A percentile compares a stretch with the other conserved stretches of the same genome.
phyloP scores from a whole-genome alignment of 129 eudicot species.

The Dittrichia graveolens region DNA sequence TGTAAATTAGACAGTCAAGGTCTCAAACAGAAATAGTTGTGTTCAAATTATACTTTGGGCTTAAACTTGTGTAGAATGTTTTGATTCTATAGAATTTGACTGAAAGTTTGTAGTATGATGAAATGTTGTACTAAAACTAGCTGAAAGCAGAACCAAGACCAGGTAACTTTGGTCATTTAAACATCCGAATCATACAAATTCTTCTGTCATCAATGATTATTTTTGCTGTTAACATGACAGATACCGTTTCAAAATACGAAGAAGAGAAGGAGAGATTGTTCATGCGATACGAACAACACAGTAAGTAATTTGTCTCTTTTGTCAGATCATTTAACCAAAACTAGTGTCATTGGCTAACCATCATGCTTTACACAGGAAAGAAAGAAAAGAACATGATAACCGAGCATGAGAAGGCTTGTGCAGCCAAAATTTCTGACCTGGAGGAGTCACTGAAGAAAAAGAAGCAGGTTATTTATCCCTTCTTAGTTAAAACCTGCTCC shows the following conservation, averaged over 20 bases:
- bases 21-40: neutral
- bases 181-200: neutral
- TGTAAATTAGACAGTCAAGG: neutral
- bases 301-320: conserved; percentile 48
- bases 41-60: neutral
- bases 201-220: neutral
- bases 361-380: conserved; percentile 64
- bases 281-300: conserved; percentile 80
- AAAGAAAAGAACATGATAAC: conserved; percentile 75
- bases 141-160: no score
- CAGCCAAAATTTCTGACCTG: conserved; percentile 67
- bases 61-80: neutral
- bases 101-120: no score
- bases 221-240: conserved; percentile 44
- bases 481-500: neutral
- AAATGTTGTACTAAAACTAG: no score
- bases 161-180: conserved; percentile 1
- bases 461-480: conserved; percentile 61
- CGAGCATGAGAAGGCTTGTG: conserved; percentile 72
- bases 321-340: neutral
- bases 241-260: conserved; percentile 72
- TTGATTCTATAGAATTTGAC: neutral
- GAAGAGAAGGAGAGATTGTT: conserved; percentile 82
- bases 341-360: conserved; percentile 5
- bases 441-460: conserved; percentile 91